Evolutionary conservation across 371 early-diverging fungal species (phyloP), one percentile per base, ranked within the genome.

Genomic region (Saksenaea oblongispora): DNA sequence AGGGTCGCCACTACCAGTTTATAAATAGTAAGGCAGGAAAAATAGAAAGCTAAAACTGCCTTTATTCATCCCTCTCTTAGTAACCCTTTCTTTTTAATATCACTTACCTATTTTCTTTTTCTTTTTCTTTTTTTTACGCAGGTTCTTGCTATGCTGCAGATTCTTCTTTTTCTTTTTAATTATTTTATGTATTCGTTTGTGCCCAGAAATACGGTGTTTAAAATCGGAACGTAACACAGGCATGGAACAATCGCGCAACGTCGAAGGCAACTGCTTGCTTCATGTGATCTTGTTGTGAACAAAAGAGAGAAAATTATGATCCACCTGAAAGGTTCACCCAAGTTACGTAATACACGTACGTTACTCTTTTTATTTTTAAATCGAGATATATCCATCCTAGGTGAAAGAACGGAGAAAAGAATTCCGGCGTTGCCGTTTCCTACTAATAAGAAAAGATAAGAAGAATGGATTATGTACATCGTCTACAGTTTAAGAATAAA

Each of bases 381-480:
- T 31, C 31, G 31, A 31, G 31, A 31, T 31, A 31, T 31, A 8
- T 17, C 42, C 18, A 17, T 41, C 42, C 14, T 14, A 5, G 2
- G 17, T 41, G 18, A n/a, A 41, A 17, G 42, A 14, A 41, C 42
- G 42, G 14, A 41, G 18, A 17, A 17, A 5, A 17, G 3, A 11
- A 11, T 2, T 47, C 10, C 18, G 51, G 5, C 24, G 9, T 47
- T 22, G 22, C 22, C 22, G 24, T 18, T 10, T 22, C 22, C n/a
- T 41, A 0, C n/a, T 22, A 47, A 18, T 22, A 47, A 47, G 22
- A 47, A 47, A 47, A 47, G 7, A 47, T 18, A 47, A 47, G 4
- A 22, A 47, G 24, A 22, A 18, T 47, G n/a, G 51, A 47, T 47
- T 47, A 47, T 47, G 22, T 47, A 47, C 51, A 47, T 47, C 51